These are phyloP conservation scores for Asterophora lycoperdoides DNA, from an alignment of 768 basidiomycete genomes.

Conservation along the genomic window DNA sequence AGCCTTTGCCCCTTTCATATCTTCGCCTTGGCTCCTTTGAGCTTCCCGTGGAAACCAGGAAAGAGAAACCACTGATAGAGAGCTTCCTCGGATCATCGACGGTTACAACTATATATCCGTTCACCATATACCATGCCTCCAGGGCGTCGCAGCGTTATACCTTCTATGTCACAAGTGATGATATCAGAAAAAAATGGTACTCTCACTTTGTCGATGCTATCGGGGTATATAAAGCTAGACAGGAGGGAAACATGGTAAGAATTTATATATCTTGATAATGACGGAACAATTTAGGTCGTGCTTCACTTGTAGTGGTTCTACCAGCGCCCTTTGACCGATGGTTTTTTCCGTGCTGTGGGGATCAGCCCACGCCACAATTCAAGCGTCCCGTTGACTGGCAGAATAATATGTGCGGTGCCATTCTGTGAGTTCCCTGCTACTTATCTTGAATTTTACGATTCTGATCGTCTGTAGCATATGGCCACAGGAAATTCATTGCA, in stretches of 20 bases:
- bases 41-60: slow-evolving; percentile 54
- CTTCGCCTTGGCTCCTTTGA: slow-evolving; percentile 69
- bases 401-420: slow-evolving; percentile 52
- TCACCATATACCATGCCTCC: slow-evolving; percentile 71
- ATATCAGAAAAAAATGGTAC: slow-evolving; percentile 59
- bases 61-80: slow-evolving; percentile 55
- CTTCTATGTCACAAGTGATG: slow-evolving; percentile 59
- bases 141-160: slow-evolving; percentile 62
- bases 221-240: slow-evolving; percentile 55
- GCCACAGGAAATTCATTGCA: slow-evolving; percentile 54
- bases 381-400: slow-evolving; percentile 47
- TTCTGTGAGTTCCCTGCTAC: slow-evolving; percentile 49
- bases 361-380: slow-evolving; percentile 26
- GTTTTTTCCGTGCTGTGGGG: slow-evolving; percentile 52
- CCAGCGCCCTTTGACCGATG: slow-evolving; percentile 52
- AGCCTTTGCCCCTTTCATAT: slow-evolving; percentile 81
- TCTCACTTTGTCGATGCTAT: slow-evolving; percentile 57
- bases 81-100: slow-evolving; percentile 43
- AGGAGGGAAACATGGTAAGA: slow-evolving; percentile 71
- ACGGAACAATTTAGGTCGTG: background rate
- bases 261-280: background rate
- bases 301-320: slow-evolving; percentile 58
- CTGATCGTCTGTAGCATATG: slow-evolving; percentile 33
- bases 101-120: slow-evolving; percentile 58
- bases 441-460: background rate